phyloP scores from a whole-genome alignment of 306 rosid species.

The Citrullus mucosospermus region DNA sequence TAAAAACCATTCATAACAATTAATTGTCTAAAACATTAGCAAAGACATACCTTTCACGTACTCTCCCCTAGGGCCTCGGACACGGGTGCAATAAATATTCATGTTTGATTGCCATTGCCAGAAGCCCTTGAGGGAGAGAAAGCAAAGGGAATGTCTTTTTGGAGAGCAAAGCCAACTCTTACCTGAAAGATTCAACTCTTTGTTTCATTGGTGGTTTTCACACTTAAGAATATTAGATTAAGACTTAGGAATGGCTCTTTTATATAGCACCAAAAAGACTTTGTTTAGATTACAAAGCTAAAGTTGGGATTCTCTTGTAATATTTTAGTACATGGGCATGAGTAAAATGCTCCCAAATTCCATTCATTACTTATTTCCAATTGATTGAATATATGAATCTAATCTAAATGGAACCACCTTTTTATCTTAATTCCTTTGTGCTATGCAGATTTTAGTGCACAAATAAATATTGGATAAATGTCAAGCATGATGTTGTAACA shows the following conservation, averaged over 20 bases:
- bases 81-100: not conserved
- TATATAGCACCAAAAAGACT: not conserved
- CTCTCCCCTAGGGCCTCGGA: not conserved
- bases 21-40: too few relatives aligned
- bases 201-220: not conserved
- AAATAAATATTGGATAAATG: too few relatives aligned
- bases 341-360: not conserved
- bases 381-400: not conserved
- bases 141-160: not conserved
- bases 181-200: not conserved
- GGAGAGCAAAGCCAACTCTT: not conserved
- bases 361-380: not conserved
- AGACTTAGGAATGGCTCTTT: not conserved
- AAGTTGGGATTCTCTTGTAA: not conserved
- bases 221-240: not conserved
- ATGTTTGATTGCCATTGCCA: not conserved
- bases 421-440: not conserved
- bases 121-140: not conserved
- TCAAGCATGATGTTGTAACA: too few relatives aligned
- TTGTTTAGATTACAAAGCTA: not conserved
- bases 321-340: not conserved
- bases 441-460: too few relatives aligned
- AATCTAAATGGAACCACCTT: not conserved
- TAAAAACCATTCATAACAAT: too few relatives aligned
- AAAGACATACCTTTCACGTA: not conserved